Percentiles rank a stretch among this genome's conserved stretches.
phyloP scores from a whole-genome alignment of 2,329 filamentous ascomycete genomes.

The Trichoderma hamatum region DNA sequence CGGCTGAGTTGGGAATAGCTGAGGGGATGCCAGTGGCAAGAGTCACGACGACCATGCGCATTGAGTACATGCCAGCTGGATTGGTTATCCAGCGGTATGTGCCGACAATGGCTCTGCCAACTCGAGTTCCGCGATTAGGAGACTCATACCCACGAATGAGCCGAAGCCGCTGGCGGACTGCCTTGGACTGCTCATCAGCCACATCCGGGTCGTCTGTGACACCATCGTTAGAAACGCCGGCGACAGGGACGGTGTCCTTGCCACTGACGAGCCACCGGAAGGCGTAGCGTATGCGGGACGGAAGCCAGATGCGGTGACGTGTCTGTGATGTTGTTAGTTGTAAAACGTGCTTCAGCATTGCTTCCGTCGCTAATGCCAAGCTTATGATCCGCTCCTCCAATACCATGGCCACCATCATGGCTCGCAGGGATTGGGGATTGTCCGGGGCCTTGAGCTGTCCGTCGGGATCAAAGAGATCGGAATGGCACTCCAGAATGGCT shows the following conservation, averaged over 20 bases:
- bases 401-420: conserved; percentile 51
- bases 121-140: conserved; percentile 27
- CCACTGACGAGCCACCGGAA: conserved; percentile 43
- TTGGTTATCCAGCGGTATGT: conserved; percentile 48
- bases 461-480: conserved; percentile 47
- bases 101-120: conserved; percentile 34
- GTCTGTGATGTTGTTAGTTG: conserved; percentile 43
- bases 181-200: conserved; percentile 39
- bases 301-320: conserved; percentile 47
- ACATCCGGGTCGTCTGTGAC: conserved; percentile 32
- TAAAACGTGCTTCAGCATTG: conserved; percentile 43
- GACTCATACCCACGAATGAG: conserved; percentile 38
- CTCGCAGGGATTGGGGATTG: conserved; percentile 39
- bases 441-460: conserved; percentile 41
- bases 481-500: conserved; percentile 44
- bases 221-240: conserved; percentile 29
- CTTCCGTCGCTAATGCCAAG: conserved; percentile 36
- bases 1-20: conserved; percentile 46
- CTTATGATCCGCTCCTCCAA: conserved; percentile 48
- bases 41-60: conserved; percentile 53
- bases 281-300: conserved; percentile 44
- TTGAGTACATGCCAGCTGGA: conserved; percentile 49
- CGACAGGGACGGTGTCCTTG: conserved; percentile 28
- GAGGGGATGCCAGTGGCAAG: conserved; percentile 48
- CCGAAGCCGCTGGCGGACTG: conserved; percentile 42